Conservation (phyloP, 2,329 filamentous ascomycete genomes). For the Fusarium torulosum region DNA sequence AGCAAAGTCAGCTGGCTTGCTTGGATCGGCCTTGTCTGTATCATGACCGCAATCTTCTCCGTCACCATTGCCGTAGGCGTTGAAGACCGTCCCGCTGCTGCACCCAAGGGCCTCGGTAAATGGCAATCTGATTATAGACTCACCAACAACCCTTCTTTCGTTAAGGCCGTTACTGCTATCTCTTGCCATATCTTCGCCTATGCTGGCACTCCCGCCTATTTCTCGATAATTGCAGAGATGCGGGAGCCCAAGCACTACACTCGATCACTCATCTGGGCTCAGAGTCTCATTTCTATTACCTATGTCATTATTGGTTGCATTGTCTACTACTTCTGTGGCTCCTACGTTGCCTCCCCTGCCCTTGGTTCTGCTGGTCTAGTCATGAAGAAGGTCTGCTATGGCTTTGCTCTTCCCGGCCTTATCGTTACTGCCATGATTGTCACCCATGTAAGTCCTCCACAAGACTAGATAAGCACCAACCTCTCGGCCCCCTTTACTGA, state of each 20-base stretch:
- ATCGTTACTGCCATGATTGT: conserved; percentile 48
- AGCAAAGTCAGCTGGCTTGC: conserved; percentile 51
- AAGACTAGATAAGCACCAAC: too few relatives aligned
- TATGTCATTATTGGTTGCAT: conserved; percentile 54
- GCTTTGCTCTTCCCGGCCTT: conserved; percentile 52
- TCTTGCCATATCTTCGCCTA: conserved; percentile 55
- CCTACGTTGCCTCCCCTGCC: conserved; percentile 60
- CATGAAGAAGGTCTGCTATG: conserved; percentile 61
- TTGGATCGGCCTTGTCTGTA: conserved; percentile 49
- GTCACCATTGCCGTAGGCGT: conserved; percentile 51
- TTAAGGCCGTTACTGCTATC: conserved; percentile 49
- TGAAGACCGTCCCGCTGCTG: conserved; percentile 48
- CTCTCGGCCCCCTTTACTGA: not conserved
- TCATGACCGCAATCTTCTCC: conserved; percentile 47
- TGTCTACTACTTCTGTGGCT: conserved; percentile 61
- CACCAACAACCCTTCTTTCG: conserved; percentile 49
- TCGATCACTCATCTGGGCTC: conserved; percentile 47
- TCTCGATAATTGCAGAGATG: conserved; percentile 53
- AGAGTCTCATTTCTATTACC: conserved; percentile 48
- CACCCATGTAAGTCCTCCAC: conserved; percentile 44
- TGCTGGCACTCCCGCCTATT: conserved; percentile 54
- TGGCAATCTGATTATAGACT: conserved; percentile 50
- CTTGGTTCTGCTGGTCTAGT: conserved; percentile 58
- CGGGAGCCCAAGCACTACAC: conserved; percentile 48
- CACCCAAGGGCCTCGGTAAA: conserved; percentile 27